Percentiles rank a stretch among this genome's conserved stretches.
Evolutionary conservation across 2,329 filamentous ascomycete species (phyloP).

Genomic region (Cladosporium sp.): DNA sequence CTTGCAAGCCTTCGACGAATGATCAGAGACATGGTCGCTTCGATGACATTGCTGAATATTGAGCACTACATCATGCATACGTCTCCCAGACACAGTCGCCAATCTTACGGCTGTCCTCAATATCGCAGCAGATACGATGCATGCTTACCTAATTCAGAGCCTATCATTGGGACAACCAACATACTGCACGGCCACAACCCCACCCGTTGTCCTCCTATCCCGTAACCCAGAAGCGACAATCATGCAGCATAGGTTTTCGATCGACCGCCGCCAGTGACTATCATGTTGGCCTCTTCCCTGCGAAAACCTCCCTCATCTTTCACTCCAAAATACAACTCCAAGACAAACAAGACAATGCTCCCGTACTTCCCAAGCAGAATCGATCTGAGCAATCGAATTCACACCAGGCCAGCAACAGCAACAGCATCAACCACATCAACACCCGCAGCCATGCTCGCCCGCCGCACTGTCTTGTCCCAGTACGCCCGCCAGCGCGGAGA

Average conservation of each 20-base stretch:
- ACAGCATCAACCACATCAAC: neutral
- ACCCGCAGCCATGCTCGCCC: slow-evolving; percentile 11
- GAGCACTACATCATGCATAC: neutral
- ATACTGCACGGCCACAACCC: neutral
- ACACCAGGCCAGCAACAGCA: neutral
- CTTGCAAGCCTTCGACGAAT: neutral
- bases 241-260: neutral
- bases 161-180: neutral
- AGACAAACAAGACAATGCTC: neutral
- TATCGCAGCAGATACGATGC: neutral
- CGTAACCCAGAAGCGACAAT: neutral
- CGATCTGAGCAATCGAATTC: neutral
- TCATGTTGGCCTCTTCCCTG: neutral
- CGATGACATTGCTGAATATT: neutral
- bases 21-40: neutral
- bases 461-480: neutral
- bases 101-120: neutral
- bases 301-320: neutral
- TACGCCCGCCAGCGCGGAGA: neutral
- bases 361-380: neutral
- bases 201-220: neutral
- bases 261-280: neutral
- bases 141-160: neutral
- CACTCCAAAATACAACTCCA: neutral
- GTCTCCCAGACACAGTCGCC: neutral